Conservation (phyloP, 1,284 basidiomycete genomes). For the Jaminaea rosea region DNA sequence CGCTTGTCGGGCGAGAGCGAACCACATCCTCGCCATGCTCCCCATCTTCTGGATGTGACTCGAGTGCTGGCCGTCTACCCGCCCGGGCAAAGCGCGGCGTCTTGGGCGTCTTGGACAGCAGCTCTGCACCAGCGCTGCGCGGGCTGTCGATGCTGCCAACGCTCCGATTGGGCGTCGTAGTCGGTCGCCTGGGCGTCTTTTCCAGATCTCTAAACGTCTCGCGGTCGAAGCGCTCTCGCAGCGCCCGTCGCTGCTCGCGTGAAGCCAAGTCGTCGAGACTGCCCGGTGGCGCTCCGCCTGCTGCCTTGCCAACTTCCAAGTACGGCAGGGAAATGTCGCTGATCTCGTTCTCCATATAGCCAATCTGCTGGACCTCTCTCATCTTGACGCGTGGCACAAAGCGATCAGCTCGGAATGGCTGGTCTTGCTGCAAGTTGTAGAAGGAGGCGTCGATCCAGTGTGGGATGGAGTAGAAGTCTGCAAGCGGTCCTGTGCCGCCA, state of each 20-base stretch:
- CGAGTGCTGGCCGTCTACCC: too few relatives aligned
- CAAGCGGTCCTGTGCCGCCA: neutral
- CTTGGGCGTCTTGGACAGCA: too few relatives aligned
- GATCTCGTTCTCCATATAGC: conserved; percentile 43
- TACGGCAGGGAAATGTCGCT: conserved; percentile 41
- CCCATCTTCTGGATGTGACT: conserved; percentile 10
- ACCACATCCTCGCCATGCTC: too few relatives aligned
- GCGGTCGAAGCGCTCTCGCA: conserved; percentile 36
- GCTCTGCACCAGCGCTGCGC: too few relatives aligned
- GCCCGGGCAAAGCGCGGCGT: too few relatives aligned
- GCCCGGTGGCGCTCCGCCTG: neutral
- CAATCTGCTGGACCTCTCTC: conserved; percentile 45
- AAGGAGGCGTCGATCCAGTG: conserved; percentile 47
- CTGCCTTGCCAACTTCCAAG: conserved; percentile 15
- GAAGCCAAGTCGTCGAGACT: neutral
- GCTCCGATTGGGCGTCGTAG: too few relatives aligned
- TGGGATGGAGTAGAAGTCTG: conserved; percentile 39
- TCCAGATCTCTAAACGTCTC: conserved; percentile 30
- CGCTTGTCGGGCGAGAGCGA: too few relatives aligned
- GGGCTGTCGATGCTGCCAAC: too few relatives aligned
- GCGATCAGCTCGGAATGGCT: conserved; percentile 39
- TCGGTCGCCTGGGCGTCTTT: neutral
- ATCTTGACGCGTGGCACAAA: conserved; percentile 47
- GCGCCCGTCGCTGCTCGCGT: conserved; percentile 15
- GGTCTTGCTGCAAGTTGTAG: conserved; percentile 45